These are phyloP conservation scores for Hirschfeldia incana DNA, from an alignment of 345 rosid genomes.

Conservation along the genomic window DNA sequence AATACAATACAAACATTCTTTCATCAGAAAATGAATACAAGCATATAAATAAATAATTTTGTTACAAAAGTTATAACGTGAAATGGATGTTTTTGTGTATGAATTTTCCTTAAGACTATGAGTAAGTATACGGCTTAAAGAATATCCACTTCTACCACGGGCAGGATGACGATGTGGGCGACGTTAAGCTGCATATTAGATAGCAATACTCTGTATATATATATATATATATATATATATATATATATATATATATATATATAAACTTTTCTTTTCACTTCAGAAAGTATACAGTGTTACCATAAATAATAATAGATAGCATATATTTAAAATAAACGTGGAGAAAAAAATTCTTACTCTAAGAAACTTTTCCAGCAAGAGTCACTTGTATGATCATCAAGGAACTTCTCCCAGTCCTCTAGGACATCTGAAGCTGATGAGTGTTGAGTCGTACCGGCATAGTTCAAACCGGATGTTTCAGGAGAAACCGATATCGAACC, in stretches of 20 bases:
- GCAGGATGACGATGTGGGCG: slow-evolving; percentile 38
- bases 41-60: slow-evolving; percentile 2
- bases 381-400: slow-evolving; percentile 57
- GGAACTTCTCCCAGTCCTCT: slow-evolving; percentile 64
- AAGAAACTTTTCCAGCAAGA: slow-evolving; percentile 73
- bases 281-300: background rate
- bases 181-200: slow-evolving; percentile 45
- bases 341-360: slow-evolving; percentile 41
- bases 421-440: slow-evolving; percentile 35
- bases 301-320: background rate
- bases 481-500: slow-evolving; percentile 42
- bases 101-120: background rate
- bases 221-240: background rate
- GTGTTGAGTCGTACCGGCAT: slow-evolving; percentile 28
- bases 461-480: slow-evolving; percentile 24
- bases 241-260: no score
- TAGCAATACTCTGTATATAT: background rate
- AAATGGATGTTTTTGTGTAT: background rate
- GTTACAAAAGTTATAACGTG: background rate
- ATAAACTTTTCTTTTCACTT: background rate
- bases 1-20: slow-evolving; percentile 12
- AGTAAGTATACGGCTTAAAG: background rate
- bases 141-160: slow-evolving; percentile 44
- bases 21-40: background rate
- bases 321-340: background rate